These are phyloP conservation scores for Macaranga tanarius DNA, from an alignment of 441 rosid genomes.

Conservation along the genomic window DNA sequence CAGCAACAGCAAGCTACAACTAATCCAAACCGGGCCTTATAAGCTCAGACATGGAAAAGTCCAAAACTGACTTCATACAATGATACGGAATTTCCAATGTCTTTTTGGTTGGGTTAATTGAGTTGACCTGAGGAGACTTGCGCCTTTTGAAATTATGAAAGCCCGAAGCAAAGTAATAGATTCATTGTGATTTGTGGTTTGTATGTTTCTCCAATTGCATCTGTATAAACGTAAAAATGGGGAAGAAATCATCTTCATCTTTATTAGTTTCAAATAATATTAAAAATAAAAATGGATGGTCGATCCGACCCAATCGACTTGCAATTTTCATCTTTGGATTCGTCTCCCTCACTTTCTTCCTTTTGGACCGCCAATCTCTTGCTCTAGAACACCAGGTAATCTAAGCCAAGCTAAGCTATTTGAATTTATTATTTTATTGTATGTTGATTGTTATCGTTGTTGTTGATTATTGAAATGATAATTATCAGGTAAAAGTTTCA, in stretches of 20 bases:
- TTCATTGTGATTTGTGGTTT: too few relatives aligned
- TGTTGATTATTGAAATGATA: neutral
- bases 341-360: constrained; percentile 33
- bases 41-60: too few relatives aligned
- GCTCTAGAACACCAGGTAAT: constrained; percentile 70
- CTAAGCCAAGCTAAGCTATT: neutral
- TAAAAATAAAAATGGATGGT: neutral
- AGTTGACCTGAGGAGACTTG: too few relatives aligned
- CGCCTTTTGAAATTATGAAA: too few relatives aligned
- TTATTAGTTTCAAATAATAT: neutral
- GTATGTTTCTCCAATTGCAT: too few relatives aligned
- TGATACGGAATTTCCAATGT: too few relatives aligned
- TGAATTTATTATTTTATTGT: neutral
- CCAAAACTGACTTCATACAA: too few relatives aligned
- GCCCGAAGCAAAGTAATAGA: too few relatives aligned
- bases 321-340: constrained; percentile 2
- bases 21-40: too few relatives aligned
- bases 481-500: constrained; percentile 40
- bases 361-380: constrained; percentile 87
- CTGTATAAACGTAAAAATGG: neutral
- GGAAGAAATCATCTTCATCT: constrained; percentile 14
- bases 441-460: neutral
- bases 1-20: too few relatives aligned
- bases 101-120: too few relatives aligned
- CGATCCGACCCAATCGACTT: constrained; percentile 1